Percentiles rank a stretch among this genome's conserved stretches.
These are phyloP conservation scores for Posidonia oceanica DNA, from an alignment of 116 monocot genomes.

Conservation along the genomic window DNA sequence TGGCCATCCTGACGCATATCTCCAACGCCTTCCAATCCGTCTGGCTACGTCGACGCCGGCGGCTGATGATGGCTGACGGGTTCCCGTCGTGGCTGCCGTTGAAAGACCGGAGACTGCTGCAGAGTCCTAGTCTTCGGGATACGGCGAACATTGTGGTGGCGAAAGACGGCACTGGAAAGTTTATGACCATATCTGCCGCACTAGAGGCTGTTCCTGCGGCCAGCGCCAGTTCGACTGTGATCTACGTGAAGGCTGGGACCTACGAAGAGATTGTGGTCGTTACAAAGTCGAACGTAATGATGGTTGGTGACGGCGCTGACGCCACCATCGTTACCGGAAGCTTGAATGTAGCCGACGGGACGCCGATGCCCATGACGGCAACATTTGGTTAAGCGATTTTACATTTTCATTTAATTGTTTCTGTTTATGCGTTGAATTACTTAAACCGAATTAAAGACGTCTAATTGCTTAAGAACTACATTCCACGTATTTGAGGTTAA, in stretches of 20 bases:
- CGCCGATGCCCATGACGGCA: conserved; percentile 14
- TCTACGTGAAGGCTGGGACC: conserved; percentile 30
- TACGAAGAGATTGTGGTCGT: conserved; percentile 25
- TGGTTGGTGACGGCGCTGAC: conserved; percentile 29
- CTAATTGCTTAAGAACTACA: too few relatives aligned
- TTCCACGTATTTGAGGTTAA: too few relatives aligned
- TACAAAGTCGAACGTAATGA: conserved; percentile 12
- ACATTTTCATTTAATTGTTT: too few relatives aligned
- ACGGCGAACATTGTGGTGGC: conserved; percentile 3
- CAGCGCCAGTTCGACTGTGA: conserved; percentile 18
- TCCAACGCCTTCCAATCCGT: conserved; percentile 10
- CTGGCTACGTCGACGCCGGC: conserved; percentile 4
- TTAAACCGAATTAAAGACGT: too few relatives aligned
- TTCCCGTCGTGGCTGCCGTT: conserved; percentile 9
- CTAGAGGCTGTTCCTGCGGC: not conserved
- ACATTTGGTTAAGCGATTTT: conserved; percentile 2
- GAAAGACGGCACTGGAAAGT: conserved; percentile 22
- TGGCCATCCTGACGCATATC: too few relatives aligned
- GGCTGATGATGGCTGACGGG: not conserved
- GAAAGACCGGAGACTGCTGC: conserved; percentile 8
- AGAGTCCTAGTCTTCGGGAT: not conserved
- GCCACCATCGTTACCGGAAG: conserved; percentile 27
- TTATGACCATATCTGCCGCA: not conserved
- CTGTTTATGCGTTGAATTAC: too few relatives aligned
- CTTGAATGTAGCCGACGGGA: conserved; percentile 30